phyloP scores from a whole-genome alignment of 441 rosid species.

The Flueggea neowawraea region DNA sequence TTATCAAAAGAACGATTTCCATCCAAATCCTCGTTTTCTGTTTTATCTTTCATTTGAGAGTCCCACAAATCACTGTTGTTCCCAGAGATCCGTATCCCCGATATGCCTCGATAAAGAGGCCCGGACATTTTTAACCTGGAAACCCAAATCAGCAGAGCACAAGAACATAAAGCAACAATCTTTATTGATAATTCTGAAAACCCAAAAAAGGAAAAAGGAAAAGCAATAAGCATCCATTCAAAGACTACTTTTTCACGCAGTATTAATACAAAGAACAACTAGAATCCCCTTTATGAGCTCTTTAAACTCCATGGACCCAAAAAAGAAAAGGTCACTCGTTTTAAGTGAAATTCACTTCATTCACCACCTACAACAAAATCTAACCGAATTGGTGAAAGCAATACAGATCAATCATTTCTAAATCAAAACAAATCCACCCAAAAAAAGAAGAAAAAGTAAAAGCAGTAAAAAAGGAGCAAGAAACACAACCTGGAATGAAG shows the following conservation, averaged over 20 bases:
- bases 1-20: slow-evolving; percentile 54
- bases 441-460: slow-evolving; percentile 1
- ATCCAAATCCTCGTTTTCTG: slow-evolving; percentile 62
- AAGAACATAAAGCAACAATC: neutral
- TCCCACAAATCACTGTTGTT: slow-evolving; percentile 62
- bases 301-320: slow-evolving; percentile 1
- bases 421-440: slow-evolving; percentile 19
- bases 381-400: slow-evolving; percentile 8
- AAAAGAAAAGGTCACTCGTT: slow-evolving; percentile 4
- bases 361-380: slow-evolving; percentile 11
- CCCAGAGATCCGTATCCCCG: slow-evolving; percentile 68
- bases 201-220: slow-evolving; percentile 8
- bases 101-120: slow-evolving; percentile 77
- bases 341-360: slow-evolving; percentile 18
- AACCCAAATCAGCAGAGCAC: slow-evolving; percentile 9
- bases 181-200: slow-evolving; percentile 9
- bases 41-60: slow-evolving; percentile 78
- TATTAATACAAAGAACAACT: slow-evolving; percentile 1
- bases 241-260: too few relatives aligned
- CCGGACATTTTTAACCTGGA: slow-evolving; percentile 61
- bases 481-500: slow-evolving; percentile 20
- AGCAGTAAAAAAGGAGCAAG: neutral
- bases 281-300: slow-evolving; percentile 12
- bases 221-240: slow-evolving; percentile 1
- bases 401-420: slow-evolving; percentile 20